Evolutionary conservation across 805 yeast genomes (phyloP).

Genomic region (Monosporozyma servazzii): DNA sequence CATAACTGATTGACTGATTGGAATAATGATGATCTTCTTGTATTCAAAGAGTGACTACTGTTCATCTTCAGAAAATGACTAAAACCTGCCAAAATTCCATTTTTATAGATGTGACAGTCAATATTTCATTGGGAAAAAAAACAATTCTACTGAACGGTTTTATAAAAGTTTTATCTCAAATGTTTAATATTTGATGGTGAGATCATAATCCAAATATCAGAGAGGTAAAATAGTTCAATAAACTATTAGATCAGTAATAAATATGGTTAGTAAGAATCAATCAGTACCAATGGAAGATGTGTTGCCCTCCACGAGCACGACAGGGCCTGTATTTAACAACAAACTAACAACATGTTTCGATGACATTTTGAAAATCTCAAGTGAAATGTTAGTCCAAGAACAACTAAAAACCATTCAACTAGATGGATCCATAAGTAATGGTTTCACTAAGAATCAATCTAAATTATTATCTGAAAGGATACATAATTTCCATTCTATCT

Average conservation of each 20-base stretch:
- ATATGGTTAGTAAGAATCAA: slow-evolving; percentile 5
- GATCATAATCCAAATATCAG: not conserved
- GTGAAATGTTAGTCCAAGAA: slow-evolving; percentile 30
- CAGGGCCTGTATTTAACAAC: slow-evolving; percentile 10
- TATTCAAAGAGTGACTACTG: not conserved
- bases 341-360: slow-evolving; percentile 27
- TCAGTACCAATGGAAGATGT: slow-evolving; percentile 1
- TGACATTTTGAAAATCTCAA: slow-evolving; percentile 26
- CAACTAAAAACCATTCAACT: slow-evolving; percentile 28
- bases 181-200: no score
- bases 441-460: slow-evolving; percentile 22
- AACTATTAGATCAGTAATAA: not conserved
- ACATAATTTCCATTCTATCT: slow-evolving; percentile 21
- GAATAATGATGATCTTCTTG: not conserved
- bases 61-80: not conserved
- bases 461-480: slow-evolving; percentile 21
- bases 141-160: not conserved
- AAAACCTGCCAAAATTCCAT: not conserved
- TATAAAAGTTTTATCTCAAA: not conserved
- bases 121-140: not conserved
- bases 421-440: slow-evolving; percentile 19
- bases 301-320: not conserved
- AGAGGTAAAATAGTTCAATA: not conserved
- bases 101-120: not conserved
- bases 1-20: slow-evolving; percentile 3